Evolutionary conservation across 805 yeast species (phyloP).

Genomic region (Scheffersomyces ergatensis): DNA sequence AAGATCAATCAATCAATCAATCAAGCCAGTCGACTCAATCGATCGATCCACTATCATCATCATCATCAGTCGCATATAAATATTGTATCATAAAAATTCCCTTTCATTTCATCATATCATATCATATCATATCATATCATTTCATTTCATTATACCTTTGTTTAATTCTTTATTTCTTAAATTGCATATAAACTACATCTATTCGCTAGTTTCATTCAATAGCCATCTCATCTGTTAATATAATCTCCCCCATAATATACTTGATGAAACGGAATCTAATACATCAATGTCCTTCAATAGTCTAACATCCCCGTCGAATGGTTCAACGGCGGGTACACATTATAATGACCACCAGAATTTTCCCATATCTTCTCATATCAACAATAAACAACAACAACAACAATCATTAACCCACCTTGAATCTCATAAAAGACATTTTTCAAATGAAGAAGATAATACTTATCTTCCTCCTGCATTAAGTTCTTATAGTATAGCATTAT

Average conservation of each 20-base stretch:
- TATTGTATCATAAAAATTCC: no score
- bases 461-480: constrained; percentile 61
- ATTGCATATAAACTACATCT: no score
- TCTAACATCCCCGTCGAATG: background rate
- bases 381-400: constrained; percentile 2
- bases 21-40: no score
- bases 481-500: constrained; percentile 53
- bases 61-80: no score
- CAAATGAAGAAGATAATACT: constrained; percentile 45
- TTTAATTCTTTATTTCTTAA: background rate
- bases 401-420: background rate
- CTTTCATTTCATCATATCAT: no score
- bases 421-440: constrained; percentile 10
- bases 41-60: no score
- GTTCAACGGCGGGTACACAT: background rate
- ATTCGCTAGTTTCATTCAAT: background rate
- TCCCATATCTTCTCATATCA: background rate
- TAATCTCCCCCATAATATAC: no score
- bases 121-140: no score
- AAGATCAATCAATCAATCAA: no score
- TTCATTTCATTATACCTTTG: background rate
- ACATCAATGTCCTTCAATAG: background rate
- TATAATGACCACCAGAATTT: background rate
- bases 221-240: no score
- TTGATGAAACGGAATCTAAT: background rate